A percentile compares a stretch with the other conserved stretches of the same genome.
Evolutionary conservation across 345 rosid genomes (phyloP).

Genomic region (Populus deltoides): DNA sequence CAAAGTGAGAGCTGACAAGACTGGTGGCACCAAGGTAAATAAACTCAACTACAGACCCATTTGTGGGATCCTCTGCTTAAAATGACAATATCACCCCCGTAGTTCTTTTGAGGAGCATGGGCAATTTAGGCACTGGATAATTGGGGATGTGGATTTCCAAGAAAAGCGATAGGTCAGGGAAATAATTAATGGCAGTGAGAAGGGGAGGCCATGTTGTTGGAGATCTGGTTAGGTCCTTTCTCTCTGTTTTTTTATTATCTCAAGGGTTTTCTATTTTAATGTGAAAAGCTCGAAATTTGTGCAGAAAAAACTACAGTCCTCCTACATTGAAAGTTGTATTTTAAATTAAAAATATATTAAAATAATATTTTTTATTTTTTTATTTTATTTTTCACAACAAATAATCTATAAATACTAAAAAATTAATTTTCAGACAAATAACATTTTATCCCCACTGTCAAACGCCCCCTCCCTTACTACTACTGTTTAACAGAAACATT

Average conservation of each 20-base stretch:
- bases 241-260: neutral
- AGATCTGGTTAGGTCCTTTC: neutral
- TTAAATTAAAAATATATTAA: no score
- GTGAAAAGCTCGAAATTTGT: neutral
- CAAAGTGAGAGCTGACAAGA: neutral
- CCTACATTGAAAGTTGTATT: no score
- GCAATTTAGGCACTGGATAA: neutral
- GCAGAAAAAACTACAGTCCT: neutral
- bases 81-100: neutral
- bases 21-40: slow-evolving; percentile 10
- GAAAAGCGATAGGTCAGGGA: slow-evolving; percentile 10
- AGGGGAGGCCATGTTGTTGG: neutral
- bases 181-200: slow-evolving; percentile 19
- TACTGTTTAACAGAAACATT: no score
- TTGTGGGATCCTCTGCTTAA: no score
- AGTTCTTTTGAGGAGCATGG: neutral
- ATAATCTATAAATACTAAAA: no score
- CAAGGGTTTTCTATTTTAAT: neutral
- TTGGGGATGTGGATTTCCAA: neutral
- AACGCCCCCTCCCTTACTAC: no score
- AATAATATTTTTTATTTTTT: no score
- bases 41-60: neutral
- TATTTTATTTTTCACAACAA: no score
- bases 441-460: no score
- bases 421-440: no score